Conservation (phyloP, 148 eudicot genomes). For the Amaranthus cruentus region DNA sequence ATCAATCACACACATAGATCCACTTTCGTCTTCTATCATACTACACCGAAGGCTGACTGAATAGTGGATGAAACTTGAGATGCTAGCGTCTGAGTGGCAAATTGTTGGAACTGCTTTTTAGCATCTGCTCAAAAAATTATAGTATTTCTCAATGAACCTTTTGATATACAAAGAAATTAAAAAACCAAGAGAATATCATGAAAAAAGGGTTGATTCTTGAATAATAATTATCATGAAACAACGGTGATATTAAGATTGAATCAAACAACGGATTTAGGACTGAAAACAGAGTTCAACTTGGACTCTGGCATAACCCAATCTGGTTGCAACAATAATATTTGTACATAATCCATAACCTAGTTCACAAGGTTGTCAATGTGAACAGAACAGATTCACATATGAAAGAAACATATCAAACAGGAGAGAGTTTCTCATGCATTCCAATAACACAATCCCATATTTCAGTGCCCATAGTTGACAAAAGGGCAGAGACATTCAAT, state of each 20-base stretch:
- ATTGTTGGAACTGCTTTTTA: constrained; percentile 92
- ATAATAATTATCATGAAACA: background rate
- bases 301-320: background rate
- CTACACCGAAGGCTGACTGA: constrained; percentile 83
- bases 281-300: no score
- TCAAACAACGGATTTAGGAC: no score
- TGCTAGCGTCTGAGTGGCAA: constrained; percentile 89
- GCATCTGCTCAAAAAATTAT: constrained; percentile 60
- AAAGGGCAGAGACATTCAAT: no score
- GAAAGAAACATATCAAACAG: no score
- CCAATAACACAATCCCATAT: background rate
- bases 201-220: background rate
- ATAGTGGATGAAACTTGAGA: constrained; percentile 71
- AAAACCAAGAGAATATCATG: background rate
- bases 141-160: background rate
- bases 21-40: constrained; percentile 32
- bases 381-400: background rate
- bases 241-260: background rate
- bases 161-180: background rate
- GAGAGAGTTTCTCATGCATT: background rate
- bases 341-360: background rate
- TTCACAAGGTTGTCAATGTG: background rate
- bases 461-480: no score
- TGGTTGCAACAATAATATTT: background rate
- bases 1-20: constrained; percentile 10